phyloP scores from a whole-genome alignment of 208 protist genomes.

The Acanthamoeba pearcei region DNA sequence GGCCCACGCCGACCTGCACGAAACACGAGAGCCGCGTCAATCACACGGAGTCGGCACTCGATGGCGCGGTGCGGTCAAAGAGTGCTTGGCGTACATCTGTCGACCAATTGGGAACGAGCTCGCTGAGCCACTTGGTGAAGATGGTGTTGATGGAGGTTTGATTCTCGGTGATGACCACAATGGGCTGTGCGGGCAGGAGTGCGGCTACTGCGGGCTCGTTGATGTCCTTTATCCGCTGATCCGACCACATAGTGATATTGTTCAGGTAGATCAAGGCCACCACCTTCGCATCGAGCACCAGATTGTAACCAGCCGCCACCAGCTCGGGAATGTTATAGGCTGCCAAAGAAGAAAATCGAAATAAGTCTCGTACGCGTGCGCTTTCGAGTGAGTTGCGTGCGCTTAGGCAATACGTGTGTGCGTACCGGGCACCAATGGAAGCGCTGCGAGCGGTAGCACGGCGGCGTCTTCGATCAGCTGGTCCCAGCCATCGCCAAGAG shows the following conservation, averaged over 20 bases:
- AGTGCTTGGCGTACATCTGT: neutral
- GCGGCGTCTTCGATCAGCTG: neutral
- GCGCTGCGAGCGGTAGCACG: constrained; percentile 8
- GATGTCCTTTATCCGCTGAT: constrained; percentile 40
- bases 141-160: neutral
- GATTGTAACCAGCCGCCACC: neutral
- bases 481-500: neutral
- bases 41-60: neutral
- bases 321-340: constrained; percentile 40
- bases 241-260: neutral
- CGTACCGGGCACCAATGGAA: neutral
- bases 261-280: constrained; percentile 26
- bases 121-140: neutral
- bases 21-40: neutral
- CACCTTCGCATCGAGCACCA: neutral
- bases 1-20: neutral
- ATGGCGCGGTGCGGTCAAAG: neutral
- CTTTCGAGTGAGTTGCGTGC: no score
- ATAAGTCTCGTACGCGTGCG: neutral
- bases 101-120: neutral
- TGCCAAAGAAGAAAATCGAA: neutral
- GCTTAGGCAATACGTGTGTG: neutral
- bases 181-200: neutral
- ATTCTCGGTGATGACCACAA: neutral
- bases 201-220: neutral